Evolutionary conservation across 2,329 filamentous ascomycete genomes (phyloP).

Genomic region (Gyromitra esculenta): DNA sequence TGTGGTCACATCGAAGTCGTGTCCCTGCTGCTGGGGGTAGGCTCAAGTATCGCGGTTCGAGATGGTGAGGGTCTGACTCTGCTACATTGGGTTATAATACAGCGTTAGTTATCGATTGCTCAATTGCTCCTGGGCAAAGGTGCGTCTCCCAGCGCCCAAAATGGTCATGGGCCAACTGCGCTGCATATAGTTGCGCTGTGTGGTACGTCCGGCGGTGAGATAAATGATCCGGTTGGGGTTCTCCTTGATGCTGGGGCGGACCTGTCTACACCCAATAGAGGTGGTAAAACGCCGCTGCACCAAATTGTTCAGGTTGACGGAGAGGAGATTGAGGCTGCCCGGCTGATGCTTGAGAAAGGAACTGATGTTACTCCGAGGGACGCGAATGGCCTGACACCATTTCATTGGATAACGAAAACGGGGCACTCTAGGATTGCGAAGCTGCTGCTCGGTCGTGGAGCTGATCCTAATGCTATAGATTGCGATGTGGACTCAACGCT

Average conservation of each 20-base stretch:
- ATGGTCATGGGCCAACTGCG: neutral
- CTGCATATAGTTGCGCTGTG: neutral
- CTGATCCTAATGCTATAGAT: slow-evolving; percentile 14
- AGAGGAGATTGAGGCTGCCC: neutral
- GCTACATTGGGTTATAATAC: slow-evolving; percentile 2
- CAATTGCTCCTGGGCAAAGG: neutral
- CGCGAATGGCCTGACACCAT: neutral
- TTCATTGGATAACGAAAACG: slow-evolving; percentile 16
- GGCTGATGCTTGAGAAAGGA: neutral
- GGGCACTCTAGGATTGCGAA: slow-evolving; percentile 2
- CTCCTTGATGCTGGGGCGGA: slow-evolving; percentile 8
- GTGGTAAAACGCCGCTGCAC: neutral
- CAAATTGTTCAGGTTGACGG: neutral
- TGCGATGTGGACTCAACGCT: neutral
- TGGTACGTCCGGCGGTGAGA: neutral
- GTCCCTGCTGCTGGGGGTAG: neutral
- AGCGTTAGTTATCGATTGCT: neutral
- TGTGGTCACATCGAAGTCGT: neutral
- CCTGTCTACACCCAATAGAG: neutral
- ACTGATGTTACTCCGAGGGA: neutral
- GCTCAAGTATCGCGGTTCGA: neutral
- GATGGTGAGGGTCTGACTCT: neutral
- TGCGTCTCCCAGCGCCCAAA: neutral
- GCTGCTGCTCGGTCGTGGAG: slow-evolving; percentile 3
- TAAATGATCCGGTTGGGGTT: neutral